Conservation (phyloP, 257 asterid species). For the Solanum chilense region DNA sequence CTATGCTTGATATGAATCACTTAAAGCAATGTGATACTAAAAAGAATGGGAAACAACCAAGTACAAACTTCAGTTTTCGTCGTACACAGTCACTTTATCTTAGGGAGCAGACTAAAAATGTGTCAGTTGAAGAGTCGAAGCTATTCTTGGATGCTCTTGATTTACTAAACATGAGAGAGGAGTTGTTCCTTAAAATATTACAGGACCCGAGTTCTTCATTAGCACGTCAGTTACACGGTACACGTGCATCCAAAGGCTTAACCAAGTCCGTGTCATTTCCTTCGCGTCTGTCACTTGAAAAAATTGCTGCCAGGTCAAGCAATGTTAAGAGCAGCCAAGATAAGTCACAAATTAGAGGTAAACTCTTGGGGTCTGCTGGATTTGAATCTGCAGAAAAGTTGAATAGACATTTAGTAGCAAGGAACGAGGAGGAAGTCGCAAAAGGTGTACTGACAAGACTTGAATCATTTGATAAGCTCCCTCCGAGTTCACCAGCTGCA, state of each 20-base stretch:
- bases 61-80: constrained; percentile 40
- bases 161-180: constrained; percentile 60
- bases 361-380: neutral
- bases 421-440: neutral
- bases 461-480: constrained; percentile 5
- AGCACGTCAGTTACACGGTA: constrained; percentile 33
- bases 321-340: neutral
- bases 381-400: neutral
- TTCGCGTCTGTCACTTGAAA: constrained; percentile 5
- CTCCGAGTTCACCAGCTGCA: constrained; percentile 3
- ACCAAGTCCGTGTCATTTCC: constrained; percentile 66
- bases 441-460: neutral
- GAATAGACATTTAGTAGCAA: neutral
- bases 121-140: constrained; percentile 57
- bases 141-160: constrained; percentile 64
- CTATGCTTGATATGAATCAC: constrained; percentile 20
- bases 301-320: neutral
- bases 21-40: constrained; percentile 35
- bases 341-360: neutral
- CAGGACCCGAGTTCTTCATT: constrained; percentile 50
- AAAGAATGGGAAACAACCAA: constrained; percentile 13
- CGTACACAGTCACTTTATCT: constrained; percentile 34
- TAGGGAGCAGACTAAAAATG: constrained; percentile 29
- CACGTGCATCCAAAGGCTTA: constrained; percentile 28
- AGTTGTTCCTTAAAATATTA: constrained; percentile 59